Evolutionary conservation across 352 stramenopile genomes (phyloP).

Genomic region (Albugo candida): DNA sequence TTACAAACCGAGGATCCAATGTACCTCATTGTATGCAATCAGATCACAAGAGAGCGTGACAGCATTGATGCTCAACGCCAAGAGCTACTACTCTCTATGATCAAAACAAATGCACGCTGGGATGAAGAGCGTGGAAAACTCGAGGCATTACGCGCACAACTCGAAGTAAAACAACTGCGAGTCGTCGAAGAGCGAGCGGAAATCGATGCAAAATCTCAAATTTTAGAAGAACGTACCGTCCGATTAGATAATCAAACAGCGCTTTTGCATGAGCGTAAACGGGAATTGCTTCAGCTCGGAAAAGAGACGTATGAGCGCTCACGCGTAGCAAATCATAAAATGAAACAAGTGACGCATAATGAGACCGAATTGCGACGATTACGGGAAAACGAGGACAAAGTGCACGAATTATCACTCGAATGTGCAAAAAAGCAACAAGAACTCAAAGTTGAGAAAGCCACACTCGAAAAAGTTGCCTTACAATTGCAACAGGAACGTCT

Average conservation of each 20-base stretch:
- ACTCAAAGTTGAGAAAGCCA: constrained; percentile 24
- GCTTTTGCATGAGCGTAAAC: constrained; percentile 21
- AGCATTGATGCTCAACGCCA: constrained; percentile 50
- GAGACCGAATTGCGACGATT: constrained; percentile 23
- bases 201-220: constrained; percentile 21
- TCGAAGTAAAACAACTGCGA: constrained; percentile 28
- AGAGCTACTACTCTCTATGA: constrained; percentile 35
- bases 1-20: background rate
- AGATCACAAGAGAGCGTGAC: constrained; percentile 46
- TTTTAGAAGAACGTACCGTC: constrained; percentile 26
- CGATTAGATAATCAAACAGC: constrained; percentile 27
- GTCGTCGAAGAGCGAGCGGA: constrained; percentile 38
- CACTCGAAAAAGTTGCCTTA: constrained; percentile 24
- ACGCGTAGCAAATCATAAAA: constrained; percentile 17
- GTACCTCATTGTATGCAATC: background rate
- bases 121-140: constrained; percentile 57
- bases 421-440: constrained; percentile 10
- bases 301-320: constrained; percentile 47
- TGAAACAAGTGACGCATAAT: constrained; percentile 16
- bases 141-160: constrained; percentile 28
- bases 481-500: constrained; percentile 52
- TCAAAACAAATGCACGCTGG: constrained; percentile 21
- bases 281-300: constrained; percentile 34
- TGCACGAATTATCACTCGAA: constrained; percentile 7
- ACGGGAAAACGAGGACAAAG: constrained; percentile 13